phyloP scores from a whole-genome alignment of 169 alveolate genomes.

The Plasmodium yoelii region DNA sequence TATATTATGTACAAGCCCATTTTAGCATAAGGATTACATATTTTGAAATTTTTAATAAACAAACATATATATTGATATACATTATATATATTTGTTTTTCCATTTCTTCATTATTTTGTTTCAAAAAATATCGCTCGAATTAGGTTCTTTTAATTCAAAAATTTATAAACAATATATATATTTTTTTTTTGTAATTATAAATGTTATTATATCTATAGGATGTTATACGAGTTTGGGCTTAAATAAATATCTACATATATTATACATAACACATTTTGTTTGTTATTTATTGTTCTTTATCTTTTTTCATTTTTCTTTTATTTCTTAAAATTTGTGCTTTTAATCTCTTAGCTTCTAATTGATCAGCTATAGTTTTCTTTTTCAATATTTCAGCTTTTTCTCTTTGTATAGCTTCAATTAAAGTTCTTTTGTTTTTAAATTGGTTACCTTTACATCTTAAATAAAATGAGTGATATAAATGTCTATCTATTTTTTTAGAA shows the following conservation, averaged over 20 bases:
- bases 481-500: constrained; percentile 95
- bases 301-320: constrained; percentile 82
- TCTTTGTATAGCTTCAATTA: constrained; percentile 97
- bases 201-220: too few species aligned
- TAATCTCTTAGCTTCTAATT: constrained; percentile 90
- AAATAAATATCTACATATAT: neutral
- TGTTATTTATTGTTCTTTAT: constrained; percentile 34
- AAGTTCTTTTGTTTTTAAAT: constrained; percentile 97
- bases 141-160: neutral
- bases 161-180: neutral
- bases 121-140: too few species aligned
- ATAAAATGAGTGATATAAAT: constrained; percentile 98
- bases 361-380: constrained; percentile 91
- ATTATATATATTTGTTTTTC: neutral
- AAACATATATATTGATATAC: neutral
- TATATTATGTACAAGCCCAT: constrained; percentile 4
- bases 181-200: neutral
- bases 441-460: constrained; percentile 98
- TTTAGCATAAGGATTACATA: too few species aligned
- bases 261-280: neutral
- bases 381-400: constrained; percentile 92
- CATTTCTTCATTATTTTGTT: too few species aligned
- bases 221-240: too few species aligned
- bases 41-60: neutral
- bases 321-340: constrained; percentile 88